These are phyloP conservation scores for Triangularia verruculosa DNA, from an alignment of 2,329 filamentous ascomycete genomes.

Conservation along the genomic window DNA sequence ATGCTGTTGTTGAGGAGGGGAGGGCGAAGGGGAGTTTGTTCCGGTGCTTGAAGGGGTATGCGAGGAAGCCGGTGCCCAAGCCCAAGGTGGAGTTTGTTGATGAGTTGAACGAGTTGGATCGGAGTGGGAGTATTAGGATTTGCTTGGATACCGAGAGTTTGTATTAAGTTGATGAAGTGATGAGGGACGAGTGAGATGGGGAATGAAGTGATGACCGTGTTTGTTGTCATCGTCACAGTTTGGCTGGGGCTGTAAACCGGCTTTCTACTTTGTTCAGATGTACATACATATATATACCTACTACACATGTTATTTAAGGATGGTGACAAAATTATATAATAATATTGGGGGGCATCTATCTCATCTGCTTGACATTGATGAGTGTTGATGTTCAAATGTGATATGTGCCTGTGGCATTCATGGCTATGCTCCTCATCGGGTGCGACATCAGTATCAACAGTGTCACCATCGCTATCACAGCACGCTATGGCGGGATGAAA, in stretches of 20 bases:
- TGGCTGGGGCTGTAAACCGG: not conserved
- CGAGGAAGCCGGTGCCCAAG: conserved; percentile 52
- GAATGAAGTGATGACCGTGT: not conserved
- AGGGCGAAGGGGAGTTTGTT: conserved; percentile 57
- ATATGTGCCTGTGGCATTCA: too few species aligned
- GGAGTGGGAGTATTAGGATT: conserved; percentile 23
- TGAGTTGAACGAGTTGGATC: conserved; percentile 14
- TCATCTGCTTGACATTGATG: not conserved
- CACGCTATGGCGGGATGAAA: too few species aligned
- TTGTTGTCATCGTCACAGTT: not conserved
- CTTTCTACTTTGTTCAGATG: not conserved
- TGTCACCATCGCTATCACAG: not conserved
- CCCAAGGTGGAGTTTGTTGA: conserved; percentile 14
- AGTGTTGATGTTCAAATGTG: too few species aligned
- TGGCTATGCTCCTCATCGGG: not conserved
- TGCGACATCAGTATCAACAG: not conserved
- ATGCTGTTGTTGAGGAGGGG: conserved; percentile 62
- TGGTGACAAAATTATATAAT: not conserved
- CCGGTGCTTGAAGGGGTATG: conserved; percentile 61
- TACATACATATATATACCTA: conserved; percentile 1
- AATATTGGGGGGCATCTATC: not conserved
- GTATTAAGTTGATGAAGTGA: not conserved
- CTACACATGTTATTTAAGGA: conserved; percentile 1
- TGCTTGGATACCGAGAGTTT: conserved; percentile 22
- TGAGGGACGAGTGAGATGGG: not conserved